Evolutionary conservation across 345 rosid genomes (phyloP).

Genomic region (Alliaria petiolata): DNA sequence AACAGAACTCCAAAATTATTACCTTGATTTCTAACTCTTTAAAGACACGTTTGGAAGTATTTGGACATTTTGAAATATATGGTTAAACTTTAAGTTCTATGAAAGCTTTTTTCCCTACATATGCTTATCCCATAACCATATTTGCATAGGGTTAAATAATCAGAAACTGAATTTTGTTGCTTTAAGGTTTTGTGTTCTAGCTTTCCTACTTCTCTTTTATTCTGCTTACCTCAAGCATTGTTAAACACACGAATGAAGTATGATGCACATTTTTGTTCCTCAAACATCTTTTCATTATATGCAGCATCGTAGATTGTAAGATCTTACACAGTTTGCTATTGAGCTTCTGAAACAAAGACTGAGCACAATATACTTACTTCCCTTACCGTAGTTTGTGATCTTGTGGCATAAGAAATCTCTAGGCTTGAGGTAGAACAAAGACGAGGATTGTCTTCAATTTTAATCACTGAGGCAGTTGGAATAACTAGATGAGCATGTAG

Average conservation of each 20-base stretch:
- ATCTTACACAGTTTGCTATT: not conserved
- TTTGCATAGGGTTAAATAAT: not conserved
- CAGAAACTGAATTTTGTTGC: not conserved
- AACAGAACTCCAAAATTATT: not conserved
- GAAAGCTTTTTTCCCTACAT: not conserved
- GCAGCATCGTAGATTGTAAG: not conserved
- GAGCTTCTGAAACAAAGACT: not conserved
- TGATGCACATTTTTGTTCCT: conserved; percentile 1
- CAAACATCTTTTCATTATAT: not conserved
- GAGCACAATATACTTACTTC: not conserved
- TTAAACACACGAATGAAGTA: not conserved
- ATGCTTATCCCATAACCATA: not conserved
- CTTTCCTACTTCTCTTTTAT: not conserved
- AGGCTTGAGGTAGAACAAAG: not conserved
- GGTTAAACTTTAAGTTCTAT: not conserved
- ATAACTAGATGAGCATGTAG: not conserved
- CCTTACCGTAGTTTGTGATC: not conserved
- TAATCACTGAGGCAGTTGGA: not conserved
- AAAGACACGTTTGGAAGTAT: not conserved
- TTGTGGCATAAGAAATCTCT: not conserved
- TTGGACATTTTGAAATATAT: not conserved
- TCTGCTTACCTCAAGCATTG: not conserved
- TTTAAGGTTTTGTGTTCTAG: not conserved
- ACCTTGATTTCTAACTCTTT: not conserved
- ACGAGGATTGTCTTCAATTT: not conserved